Base-by-base conservation (phyloP, 768 basidiomycete species). In the Astraeus odoratus region DNA sequence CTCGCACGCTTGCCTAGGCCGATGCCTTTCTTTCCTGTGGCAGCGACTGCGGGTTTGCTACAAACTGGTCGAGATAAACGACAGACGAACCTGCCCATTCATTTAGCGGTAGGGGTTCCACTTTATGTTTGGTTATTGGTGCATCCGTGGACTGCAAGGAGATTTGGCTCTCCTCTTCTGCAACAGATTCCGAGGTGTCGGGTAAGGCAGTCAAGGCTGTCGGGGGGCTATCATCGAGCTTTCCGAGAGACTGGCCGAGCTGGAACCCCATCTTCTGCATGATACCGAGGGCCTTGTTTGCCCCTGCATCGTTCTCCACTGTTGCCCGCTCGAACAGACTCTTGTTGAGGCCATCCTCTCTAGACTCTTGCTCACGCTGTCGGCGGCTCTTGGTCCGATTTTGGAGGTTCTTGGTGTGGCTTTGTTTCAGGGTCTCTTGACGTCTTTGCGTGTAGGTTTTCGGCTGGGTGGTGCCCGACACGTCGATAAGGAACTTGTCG, bases 211-310 rank as follows among this genome's bases (percentile, higher is more conserved):
- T 8, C 23, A 48, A 45, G 6, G 19, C 36, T 38, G 44, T 30
- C 20, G 46, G 49, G 43, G 41, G 42, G 45, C 43, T 46, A 12
- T 53, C 55, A 19, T 57, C 52, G 18, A 60, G 42, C 56, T 65
- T 71, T 15, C 89, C 88, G 23, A 92, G 72, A 12, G 86, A 72
- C 60, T 90, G 80, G 13, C 90, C 90, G 2, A 86, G 80, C 66
- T 83, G 84, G 69, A 88, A 93, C 1, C 90, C 90, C 90, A 92
- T 92, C 67, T 86, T 91, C 76, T 86, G 80, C 90, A 93, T 93
- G 70, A 93, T 91, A 13, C 77, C 75, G 43, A 92, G 68, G 7
- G 89, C 90, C 60, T 90, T 92, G 68, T 77, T 90, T 34, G 75
- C 71, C 13, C 53, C 57, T 1, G 41, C 50, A 36, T 60, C 54